Evolutionary conservation across 2,329 filamentous ascomycete genomes (phyloP).

Genomic region (Diaporthe eres): DNA sequence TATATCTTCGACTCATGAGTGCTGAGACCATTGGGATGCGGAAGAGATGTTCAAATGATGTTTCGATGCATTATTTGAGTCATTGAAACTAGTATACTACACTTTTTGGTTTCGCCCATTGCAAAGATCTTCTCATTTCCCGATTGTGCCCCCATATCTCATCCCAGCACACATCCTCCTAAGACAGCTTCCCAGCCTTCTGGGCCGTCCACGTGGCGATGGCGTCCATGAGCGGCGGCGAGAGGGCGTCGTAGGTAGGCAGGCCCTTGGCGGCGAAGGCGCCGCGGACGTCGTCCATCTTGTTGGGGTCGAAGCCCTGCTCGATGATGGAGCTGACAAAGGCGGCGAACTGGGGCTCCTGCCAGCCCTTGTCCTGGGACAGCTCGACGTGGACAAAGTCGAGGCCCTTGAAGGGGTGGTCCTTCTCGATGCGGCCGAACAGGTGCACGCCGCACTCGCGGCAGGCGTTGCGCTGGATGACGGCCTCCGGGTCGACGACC

Average conservation of each 20-base stretch:
- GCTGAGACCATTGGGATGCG: too few relatives aligned
- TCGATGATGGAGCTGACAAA: constrained; percentile 79
- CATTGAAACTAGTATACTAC: background rate
- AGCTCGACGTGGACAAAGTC: constrained; percentile 78
- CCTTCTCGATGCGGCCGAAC: constrained; percentile 74
- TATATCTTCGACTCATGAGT: background rate
- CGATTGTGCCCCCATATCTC: too few relatives aligned
- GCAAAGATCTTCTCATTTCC: background rate
- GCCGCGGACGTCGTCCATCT: constrained; percentile 67
- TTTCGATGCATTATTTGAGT: background rate
- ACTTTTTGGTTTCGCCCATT: background rate
- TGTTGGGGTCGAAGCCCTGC: constrained; percentile 71
- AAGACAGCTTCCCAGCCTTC: constrained; percentile 53
- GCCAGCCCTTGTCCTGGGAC: constrained; percentile 73
- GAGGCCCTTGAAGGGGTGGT: constrained; percentile 77
- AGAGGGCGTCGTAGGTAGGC: constrained; percentile 74
- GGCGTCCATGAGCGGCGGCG: constrained; percentile 74
- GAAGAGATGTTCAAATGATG: background rate
- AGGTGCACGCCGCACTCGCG: constrained; percentile 72
- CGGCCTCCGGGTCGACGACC: constrained; percentile 68
- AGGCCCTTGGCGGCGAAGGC: constrained; percentile 69
- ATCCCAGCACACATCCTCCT: background rate
- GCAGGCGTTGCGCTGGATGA: constrained; percentile 74
- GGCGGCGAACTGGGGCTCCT: constrained; percentile 78
- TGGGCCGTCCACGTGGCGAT: constrained; percentile 69